phyloP scores from a whole-genome alignment of 140 eudicot species.

The Ambrosia hybrid region DNA sequence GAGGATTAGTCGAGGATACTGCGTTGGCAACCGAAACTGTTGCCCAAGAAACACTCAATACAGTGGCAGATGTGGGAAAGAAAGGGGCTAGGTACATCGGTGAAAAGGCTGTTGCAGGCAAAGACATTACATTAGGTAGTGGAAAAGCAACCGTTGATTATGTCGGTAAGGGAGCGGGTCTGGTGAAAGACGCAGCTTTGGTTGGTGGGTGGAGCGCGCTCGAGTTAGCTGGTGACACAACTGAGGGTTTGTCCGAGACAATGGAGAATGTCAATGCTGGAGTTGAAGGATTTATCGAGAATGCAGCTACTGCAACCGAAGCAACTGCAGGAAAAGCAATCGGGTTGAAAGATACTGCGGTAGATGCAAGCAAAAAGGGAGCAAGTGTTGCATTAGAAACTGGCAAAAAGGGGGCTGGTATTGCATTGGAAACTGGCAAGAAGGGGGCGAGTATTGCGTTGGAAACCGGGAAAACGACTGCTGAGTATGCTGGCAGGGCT shows the following conservation, averaged over 20 bases:
- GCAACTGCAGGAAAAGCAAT: background rate
- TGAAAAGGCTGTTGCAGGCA: slow-evolving; percentile 40
- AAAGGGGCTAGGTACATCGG: background rate
- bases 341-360: background rate
- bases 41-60: background rate
- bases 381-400: background rate
- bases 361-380: background rate
- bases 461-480: background rate
- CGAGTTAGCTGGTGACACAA: slow-evolving; percentile 7
- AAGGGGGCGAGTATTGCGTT: background rate
- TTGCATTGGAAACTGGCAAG: background rate
- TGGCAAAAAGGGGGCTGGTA: background rate
- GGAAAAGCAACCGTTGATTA: slow-evolving; percentile 52
- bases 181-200: slow-evolving; percentile 43
- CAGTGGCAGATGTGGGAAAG: background rate
- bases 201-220: slow-evolving; percentile 28
- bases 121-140: slow-evolving; percentile 38
- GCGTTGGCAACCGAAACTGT: background rate
- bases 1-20: background rate
- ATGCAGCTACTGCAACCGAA: background rate
- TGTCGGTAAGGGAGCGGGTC: slow-evolving; percentile 42
- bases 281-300: background rate
- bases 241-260: slow-evolving; percentile 35
- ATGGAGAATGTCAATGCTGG: background rate
- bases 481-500: background rate